Evolutionary conservation across 345 rosid species (phyloP), one percentile per base, ranked within the genome.

Genomic region (Acer negundo): DNA sequence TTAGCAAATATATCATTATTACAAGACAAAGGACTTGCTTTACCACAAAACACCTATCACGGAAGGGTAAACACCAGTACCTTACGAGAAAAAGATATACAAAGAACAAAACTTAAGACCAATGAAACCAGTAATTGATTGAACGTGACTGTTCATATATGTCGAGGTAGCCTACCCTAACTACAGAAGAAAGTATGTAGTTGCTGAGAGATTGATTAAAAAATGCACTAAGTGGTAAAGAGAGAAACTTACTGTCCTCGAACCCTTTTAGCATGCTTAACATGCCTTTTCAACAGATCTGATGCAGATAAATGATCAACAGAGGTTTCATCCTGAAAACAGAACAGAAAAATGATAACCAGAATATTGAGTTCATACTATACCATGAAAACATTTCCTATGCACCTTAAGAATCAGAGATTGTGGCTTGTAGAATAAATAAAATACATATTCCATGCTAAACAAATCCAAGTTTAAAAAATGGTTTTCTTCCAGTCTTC

Each of bases 191-290:
- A 46, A 8, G 46, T 46, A 2, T 10, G 49, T 46, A 46, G 49
- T 8, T 46, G 49, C 49, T 11, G 15, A 46, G 49, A 46, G 58
- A 62, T 22, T 56, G 20, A 55, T 62, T 16, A 46, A 23, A 75
- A 59, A 22, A 20, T 58, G 80, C 40, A 42, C 15, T 24, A 63
- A 24, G 0, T 31, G 12, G 42, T 42, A 46, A 20, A 64, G 63
- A 31, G 59, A 70, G 70, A 76, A 79, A 65, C 86, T 85, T 81
- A 95, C 99, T 84, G 69, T 20, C 91, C 83, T 46, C 98, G 93
- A 77, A 95, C 92, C 78, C 77, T 90, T 84, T 92, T 93, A 65
- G 98, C 98, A 69, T 80, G 89, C 72, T 82, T 79, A 40, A 95
- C 67, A 77, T 93, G 99, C 69, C 85, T 80, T 84, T 87, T 83